Base-by-base conservation (phyloP, 768 basidiomycete species). In the Phylloporus rhodoxanthus region DNA sequence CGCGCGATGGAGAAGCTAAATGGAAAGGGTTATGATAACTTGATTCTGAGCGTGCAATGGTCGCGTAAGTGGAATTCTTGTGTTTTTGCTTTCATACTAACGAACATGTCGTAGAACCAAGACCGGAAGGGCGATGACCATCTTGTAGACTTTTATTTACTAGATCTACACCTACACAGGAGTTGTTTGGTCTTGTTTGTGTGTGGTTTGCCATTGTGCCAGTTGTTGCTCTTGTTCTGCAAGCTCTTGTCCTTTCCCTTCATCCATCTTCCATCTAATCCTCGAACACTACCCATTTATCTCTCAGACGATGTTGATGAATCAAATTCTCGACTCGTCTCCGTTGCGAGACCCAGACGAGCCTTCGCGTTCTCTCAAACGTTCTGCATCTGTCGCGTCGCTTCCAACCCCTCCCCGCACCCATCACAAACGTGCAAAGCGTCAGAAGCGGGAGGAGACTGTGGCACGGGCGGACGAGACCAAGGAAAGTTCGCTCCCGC, bases 1-100 rank as follows among this genome's bases (percentile, higher is more conserved):
- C 78, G 74, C 63, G 96, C 96, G 37, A 85, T 96, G 73, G 83
- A 89, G 61, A 95, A 92, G 70, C 83, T 93, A 57, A 77, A 97
- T 61, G 95, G 94, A 21, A 80, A 80, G 60, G 93, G 91, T 19
- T 97, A 95, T 61, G 91, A 94, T 67, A 94, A 90, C 64, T 72
- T 97, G 52, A 97, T 97, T 56, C 63, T 85, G 57, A 81, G 72
- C 53, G 76, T 82, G 43, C 76, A 79, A 57, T 84, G 82, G 81
- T 81, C 80, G 41, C 78, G 78, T 80, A 61, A 73, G 78, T 33
- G 50, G 9, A 4, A 11, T 23, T 28, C 25, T 30, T 23, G 8
- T 7, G 32, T 36, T 15, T 20, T 34, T 36, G 29, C 14, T 21
- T 8, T 13, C 13, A 17, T 46, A 8, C 37, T 54, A 26, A 58